Evolutionary conservation across 108 stramenopile species (phyloP).

Genomic region (Phaeodactylum tricornutum): DNA sequence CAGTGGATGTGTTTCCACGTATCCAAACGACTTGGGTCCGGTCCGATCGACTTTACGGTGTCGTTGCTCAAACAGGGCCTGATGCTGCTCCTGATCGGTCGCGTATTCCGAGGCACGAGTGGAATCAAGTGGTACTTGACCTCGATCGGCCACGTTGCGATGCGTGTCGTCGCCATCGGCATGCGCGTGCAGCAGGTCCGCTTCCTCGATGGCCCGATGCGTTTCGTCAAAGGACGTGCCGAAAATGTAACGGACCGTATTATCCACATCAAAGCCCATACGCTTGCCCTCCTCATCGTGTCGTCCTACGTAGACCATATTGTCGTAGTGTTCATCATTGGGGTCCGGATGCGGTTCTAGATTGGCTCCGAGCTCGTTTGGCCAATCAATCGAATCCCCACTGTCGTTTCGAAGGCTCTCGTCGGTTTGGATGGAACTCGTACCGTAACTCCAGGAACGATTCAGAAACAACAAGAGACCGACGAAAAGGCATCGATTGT

Average conservation of each 20-base stretch:
- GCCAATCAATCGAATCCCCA: too few species aligned
- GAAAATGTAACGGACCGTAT: constrained; percentile 67
- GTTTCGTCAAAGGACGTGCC: constrained; percentile 65
- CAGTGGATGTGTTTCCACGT: constrained; percentile 58
- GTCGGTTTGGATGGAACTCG: too few species aligned
- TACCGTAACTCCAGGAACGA: too few species aligned
- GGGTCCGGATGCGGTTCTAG: constrained; percentile 73
- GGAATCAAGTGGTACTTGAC: too few species aligned
- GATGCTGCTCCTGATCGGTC: neutral
- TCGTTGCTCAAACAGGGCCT: constrained; percentile 54
- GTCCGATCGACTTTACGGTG: constrained; percentile 28
- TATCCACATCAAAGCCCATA: constrained; percentile 28
- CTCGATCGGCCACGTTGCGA: neutral
- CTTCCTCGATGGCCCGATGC: constrained; percentile 50
- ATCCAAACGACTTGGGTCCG: constrained; percentile 63
- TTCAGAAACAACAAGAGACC: too few species aligned
- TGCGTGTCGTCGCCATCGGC: constrained; percentile 25
- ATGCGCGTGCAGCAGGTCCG: constrained; percentile 39
- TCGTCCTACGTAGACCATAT: constrained; percentile 60
- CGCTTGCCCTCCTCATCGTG: constrained; percentile 26
- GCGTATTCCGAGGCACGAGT: too few species aligned
- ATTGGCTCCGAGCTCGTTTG: constrained; percentile 31
- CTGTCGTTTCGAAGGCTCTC: too few species aligned
- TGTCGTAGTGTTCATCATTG: constrained; percentile 64
- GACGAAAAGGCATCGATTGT: too few species aligned